These are phyloP conservation scores for Chloris gayana DNA, from an alignment of 176 grass and related monocot genomes.

Conservation along the genomic window DNA sequence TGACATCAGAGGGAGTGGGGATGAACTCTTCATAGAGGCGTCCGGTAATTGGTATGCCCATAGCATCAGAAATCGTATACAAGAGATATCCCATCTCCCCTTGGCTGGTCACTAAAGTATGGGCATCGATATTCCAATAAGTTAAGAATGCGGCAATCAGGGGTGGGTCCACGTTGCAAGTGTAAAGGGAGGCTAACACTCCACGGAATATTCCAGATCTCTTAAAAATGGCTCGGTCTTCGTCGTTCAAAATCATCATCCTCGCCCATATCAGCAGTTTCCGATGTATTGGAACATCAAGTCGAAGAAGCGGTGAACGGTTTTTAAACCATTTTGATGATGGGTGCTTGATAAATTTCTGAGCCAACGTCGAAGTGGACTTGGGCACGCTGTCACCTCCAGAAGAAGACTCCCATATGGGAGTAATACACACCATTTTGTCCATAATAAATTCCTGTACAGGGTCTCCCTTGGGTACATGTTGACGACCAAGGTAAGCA, in stretches of 20 bases:
- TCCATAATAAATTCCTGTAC: too few species aligned
- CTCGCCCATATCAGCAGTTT: too few species aligned
- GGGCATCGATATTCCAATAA: neutral
- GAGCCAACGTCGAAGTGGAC: too few species aligned
- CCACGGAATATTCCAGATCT: neutral
- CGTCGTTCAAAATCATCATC: neutral
- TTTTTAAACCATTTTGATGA: too few species aligned
- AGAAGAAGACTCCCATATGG: too few species aligned
- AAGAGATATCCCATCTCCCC: neutral
- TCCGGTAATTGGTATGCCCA: neutral
- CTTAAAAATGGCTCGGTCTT: neutral
- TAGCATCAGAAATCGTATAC: neutral
- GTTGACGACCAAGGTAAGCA: too few species aligned
- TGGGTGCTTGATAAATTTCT: too few species aligned
- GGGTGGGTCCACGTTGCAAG: neutral
- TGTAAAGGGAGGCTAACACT: neutral
- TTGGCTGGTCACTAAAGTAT: neutral
- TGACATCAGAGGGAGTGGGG: neutral
- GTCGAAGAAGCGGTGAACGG: too few species aligned
- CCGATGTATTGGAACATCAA: too few species aligned
- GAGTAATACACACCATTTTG: too few species aligned
- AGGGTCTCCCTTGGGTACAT: too few species aligned
- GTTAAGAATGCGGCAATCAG: neutral
- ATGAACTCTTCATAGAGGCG: neutral
- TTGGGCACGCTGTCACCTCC: too few species aligned